A percentile compares a stretch with the other conserved stretches of the same genome.
Conservation (phyloP, 441 rosid species). For the Jatropha multifida region DNA sequence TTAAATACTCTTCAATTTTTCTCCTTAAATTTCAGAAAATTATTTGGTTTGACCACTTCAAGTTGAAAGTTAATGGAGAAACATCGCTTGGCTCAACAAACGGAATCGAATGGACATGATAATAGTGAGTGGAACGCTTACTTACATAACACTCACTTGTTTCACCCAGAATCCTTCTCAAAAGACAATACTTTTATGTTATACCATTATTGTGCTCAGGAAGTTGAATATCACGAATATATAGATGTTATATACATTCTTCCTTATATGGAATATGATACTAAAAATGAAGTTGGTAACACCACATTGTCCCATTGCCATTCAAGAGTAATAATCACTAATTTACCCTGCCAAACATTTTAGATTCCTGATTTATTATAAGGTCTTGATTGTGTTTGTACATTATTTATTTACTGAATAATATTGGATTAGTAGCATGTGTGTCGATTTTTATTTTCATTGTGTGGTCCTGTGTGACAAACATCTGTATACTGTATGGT, state of each 20-base stretch:
- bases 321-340: neutral
- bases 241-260: neutral
- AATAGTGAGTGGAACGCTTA: conserved; percentile 67
- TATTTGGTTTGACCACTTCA: neutral
- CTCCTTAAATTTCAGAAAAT: neutral
- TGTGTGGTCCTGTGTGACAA: neutral
- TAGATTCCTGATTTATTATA: neutral
- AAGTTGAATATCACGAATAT: conserved; percentile 41
- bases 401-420: neutral
- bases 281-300: neutral
- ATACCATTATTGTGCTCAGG: conserved; percentile 57
- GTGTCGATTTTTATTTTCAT: neutral
- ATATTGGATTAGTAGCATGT: neutral
- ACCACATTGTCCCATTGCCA: neutral
- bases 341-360: neutral
- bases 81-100: neutral
- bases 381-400: neutral
- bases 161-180: conserved; percentile 78
- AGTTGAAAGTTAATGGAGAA: neutral
- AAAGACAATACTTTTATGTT: conserved; percentile 61
- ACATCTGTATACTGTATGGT: neutral
- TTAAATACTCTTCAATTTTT: neutral
- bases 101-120: neutral
- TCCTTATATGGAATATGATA: neutral
- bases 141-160: conserved; percentile 63